Base-by-base conservation (phyloP, 352 stramenopile genomes). In the Thraustotheca clavata region DNA sequence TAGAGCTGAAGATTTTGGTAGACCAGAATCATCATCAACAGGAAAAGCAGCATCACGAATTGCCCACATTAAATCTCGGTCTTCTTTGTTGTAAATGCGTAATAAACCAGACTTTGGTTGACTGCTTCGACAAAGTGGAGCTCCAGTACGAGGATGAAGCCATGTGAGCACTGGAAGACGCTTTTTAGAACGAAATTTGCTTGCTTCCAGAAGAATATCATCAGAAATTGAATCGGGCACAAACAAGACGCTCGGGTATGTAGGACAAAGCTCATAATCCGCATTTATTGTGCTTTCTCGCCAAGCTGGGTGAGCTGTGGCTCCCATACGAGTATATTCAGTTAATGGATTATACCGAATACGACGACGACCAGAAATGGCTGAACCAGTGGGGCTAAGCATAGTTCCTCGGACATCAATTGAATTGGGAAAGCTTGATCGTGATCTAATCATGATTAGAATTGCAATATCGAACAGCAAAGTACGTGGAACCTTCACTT, bases 31-130 rank as follows among this genome's bases (percentile, higher is more conserved):
- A 0, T 89, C 76, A 1, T 62, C 70, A 12, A 77, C 68, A 43
- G 38, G 16, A 66, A 88, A 78, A 20, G 75, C 83, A 27, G 77
- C 79, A 48, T 97, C 91, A 22, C 91, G 75, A 59, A 94, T 87
- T 5, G 81, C 78, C 76, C 85, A 90, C 12, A 97, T 85, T n/a
- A 97, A 67, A 14, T 84, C 86, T 39, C 97, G 86, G 70, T 99
- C 96, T 20, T 89, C 81, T 7, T 76, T 65, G 60, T 86, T 96
- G 27, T 83, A 96, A 75, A 94, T 97, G 16, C 94, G 91, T 35
- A 97, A 71, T 8, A 99, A 75, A 24, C 96, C 96, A 1, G 97
- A 95, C 69, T 98, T 98, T 1, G 96, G 96, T 69, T 99, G 95
- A 33, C 89, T 93, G 38, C 79, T 96, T 22, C 96, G 79, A 75